Percentiles rank a stretch among this genome's conserved stretches.
These are phyloP conservation scores for Dictyostelium firmibasis DNA, from an alignment of 78 protist genomes.

Conservation along the genomic window DNA sequence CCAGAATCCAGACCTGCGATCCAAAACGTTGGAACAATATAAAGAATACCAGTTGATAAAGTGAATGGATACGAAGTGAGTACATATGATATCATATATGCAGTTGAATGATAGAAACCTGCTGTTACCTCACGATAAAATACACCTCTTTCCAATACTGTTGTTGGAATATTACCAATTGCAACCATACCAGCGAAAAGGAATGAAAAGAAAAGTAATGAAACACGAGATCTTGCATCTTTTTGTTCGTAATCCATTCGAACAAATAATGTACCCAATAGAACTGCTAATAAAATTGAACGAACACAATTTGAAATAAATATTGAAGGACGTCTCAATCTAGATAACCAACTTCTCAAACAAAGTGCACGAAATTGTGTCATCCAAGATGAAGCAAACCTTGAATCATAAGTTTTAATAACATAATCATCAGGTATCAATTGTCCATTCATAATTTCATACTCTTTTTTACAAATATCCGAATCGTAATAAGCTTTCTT, in stretches of 20 bases:
- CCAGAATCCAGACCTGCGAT: constrained; percentile 45
- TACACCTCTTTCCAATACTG: constrained; percentile 61
- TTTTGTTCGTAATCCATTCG: constrained; percentile 46
- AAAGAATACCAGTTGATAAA: constrained; percentile 14
- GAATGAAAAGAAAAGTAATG: constrained; percentile 62
- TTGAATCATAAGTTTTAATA: background rate
- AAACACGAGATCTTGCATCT: constrained; percentile 62
- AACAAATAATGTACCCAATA: constrained; percentile 67
- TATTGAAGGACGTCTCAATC: constrained; percentile 34
- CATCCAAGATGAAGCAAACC: constrained; percentile 24
- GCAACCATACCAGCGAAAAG: constrained; percentile 74
- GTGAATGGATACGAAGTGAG: constrained; percentile 42
- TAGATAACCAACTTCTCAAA: background rate
- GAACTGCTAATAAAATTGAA: constrained; percentile 16
- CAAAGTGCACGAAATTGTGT: constrained; percentile 1
- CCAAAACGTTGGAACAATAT: constrained; percentile 37
- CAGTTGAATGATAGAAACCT: constrained; percentile 55
- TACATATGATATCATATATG: constrained; percentile 37
- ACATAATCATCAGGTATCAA: constrained; percentile 5
- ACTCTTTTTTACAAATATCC: background rate
- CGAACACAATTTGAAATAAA: constrained; percentile 8
- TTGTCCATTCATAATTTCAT: background rate
- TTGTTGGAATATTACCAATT: constrained; percentile 47
- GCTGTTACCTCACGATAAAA: constrained; percentile 44
- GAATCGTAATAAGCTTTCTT: constrained; percentile 13